Evolutionary conservation across 2,329 filamentous ascomycete species (phyloP).

Genomic region (Penicillium sp.): DNA sequence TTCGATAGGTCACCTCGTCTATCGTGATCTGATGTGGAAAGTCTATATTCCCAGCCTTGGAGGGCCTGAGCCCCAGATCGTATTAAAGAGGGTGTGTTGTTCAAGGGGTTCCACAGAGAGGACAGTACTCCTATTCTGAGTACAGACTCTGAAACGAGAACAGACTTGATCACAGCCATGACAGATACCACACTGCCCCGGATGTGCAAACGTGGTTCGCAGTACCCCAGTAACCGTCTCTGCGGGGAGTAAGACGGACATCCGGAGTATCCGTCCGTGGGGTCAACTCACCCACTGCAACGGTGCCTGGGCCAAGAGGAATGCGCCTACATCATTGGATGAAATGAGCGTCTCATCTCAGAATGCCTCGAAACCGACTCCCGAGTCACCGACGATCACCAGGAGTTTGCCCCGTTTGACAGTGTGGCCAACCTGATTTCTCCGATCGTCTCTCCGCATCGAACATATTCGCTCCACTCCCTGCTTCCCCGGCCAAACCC

Average conservation of each 20-base stretch:
- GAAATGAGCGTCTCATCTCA: no score
- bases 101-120: neutral
- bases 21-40: neutral
- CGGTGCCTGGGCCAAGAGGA: constrained; percentile 6
- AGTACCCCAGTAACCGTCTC: constrained; percentile 2
- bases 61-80: neutral
- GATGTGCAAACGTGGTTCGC: neutral
- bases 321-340: neutral
- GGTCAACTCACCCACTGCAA: constrained; percentile 14
- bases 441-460: constrained; percentile 20
- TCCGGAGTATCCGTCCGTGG: constrained; percentile 20
- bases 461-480: constrained; percentile 22
- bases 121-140: no score
- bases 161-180: neutral
- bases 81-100: neutral
- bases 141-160: no score
- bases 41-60: neutral
- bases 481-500: constrained; percentile 20
- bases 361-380: neutral
- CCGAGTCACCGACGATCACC: neutral
- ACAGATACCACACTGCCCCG: neutral
- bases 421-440: neutral
- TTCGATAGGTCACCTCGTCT: neutral
- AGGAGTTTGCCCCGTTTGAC: constrained; percentile 14
- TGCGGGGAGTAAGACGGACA: constrained; percentile 18